Evolutionary conservation across 1,284 basidiomycete genomes (phyloP), one percentile per base, ranked within the genome.

Genomic region (Xanthoconium separans): DNA sequence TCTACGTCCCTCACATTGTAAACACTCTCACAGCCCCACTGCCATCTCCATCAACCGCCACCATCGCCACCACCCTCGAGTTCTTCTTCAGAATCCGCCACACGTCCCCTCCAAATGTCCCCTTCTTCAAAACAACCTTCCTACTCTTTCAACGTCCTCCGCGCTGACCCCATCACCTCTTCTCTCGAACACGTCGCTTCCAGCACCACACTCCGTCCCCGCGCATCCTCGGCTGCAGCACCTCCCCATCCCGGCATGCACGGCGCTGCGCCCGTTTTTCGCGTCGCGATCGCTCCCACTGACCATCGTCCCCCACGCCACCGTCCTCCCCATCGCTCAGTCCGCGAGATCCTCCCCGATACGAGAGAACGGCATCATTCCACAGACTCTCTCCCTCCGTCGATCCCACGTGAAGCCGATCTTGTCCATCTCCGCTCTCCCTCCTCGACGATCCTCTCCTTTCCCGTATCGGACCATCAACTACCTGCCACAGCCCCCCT

Each of bases 171-270:
- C 31, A 48, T 71, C 46, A 70, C 68, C 2, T 63, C 73, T 5
- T 77, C 77, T 9, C 71, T 79, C n/a, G 68, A 77, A 50, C 77
- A 77, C 51, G 70, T 79, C 50, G 67, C 73, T 9, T 75, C 77
- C 30, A 76, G 75, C 58, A 70, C 69, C 31, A 74, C 70, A 4
- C 65, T 73, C 18, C 70, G 69, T 40, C 70, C 69, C 16, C 65
- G 71, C 20, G 60, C 63, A 0, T 48, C 61, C 41, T 47, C 60
- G 0, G 44, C 54, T 33, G 15, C 52, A 20, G 46, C 41, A 1
- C 58, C 43, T 1, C 15, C 62, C 10, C 57, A 62, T 33, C 47
- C 61, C 3, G 69, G 69, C 53, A 56, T 71, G 44, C 69, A 67
- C 50, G 73, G 73, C 43, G 64, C 70, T 10, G 63, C 68, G 0